These are phyloP conservation scores for Clitoria ternatea DNA, from an alignment of 306 rosid genomes.

Conservation along the genomic window DNA sequence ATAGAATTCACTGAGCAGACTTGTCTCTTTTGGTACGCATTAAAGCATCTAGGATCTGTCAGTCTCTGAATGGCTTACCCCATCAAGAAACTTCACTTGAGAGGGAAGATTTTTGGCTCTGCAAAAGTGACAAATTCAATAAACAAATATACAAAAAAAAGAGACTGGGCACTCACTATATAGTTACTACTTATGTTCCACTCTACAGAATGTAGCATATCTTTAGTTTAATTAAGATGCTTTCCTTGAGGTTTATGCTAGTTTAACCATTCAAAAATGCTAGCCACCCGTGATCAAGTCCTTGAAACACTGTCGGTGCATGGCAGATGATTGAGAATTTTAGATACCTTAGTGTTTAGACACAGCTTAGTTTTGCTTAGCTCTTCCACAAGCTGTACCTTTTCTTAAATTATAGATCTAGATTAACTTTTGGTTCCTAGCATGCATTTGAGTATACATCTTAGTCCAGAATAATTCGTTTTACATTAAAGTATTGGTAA, in stretches of 20 bases:
- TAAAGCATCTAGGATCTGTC: conserved; percentile 4
- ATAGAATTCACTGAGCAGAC: conserved; percentile 1
- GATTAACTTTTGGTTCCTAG: conserved; percentile 12
- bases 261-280: conserved; percentile 22
- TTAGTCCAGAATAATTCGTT: no score
- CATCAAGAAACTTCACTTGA: conserved; percentile 49
- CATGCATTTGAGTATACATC: no score
- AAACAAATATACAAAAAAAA: conserved; percentile 32
- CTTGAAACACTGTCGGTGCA: conserved; percentile 34
- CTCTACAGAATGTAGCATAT: conserved; percentile 27
- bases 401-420: conserved; percentile 19
- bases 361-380: conserved; percentile 18
- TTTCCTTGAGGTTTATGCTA: conserved; percentile 38
- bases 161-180: conserved; percentile 29
- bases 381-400: conserved; percentile 25
- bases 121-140: conserved; percentile 33
- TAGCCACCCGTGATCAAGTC: conserved; percentile 32
- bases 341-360: conserved; percentile 22
- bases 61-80: conserved; percentile 7
- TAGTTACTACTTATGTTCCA: conserved; percentile 29
- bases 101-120: conserved; percentile 48
- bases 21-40: neutral
- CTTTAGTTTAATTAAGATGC: conserved; percentile 36
- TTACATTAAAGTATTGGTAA: no score
- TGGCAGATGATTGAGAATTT: conserved; percentile 3